Percentiles rank a stretch among this genome's conserved stretches.
Evolutionary conservation across 805 yeast genomes (phyloP).

Genomic region (Saturnispora halmiae): DNA sequence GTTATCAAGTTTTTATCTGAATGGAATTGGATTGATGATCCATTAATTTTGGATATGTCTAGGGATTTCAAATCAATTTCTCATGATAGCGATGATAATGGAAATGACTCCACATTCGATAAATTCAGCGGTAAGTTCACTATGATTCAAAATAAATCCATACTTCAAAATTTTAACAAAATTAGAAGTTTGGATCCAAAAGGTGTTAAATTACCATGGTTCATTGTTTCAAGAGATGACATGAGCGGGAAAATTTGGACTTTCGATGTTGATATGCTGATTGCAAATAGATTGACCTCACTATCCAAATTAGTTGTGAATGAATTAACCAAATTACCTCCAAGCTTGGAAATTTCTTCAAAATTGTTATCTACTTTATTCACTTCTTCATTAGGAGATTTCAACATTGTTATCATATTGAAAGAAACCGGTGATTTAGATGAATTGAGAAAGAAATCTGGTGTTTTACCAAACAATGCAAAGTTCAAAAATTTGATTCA

Average conservation of each 20-base stretch:
- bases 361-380: conserved; percentile 50
- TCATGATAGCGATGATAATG: conserved; percentile 5
- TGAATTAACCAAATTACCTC: conserved; percentile 3
- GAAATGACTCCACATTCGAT: no score
- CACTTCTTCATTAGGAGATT: conserved; percentile 76
- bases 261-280: conserved; percentile 45
- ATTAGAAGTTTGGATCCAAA: conserved; percentile 74
- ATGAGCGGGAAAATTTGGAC: conserved; percentile 79
- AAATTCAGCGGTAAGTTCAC: conserved; percentile 54
- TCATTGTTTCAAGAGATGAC: conserved; percentile 76
- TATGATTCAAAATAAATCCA: conserved; percentile 49
- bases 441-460: conserved; percentile 33
- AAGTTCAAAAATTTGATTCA: conserved; percentile 53
- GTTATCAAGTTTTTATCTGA: conserved; percentile 57
- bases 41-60: conserved; percentile 70
- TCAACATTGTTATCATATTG: conserved; percentile 66
- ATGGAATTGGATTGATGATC: conserved; percentile 95
- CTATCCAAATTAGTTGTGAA: conserved; percentile 67
- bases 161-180: conserved; percentile 55
- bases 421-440: conserved; percentile 24
- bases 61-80: conserved; percentile 32
- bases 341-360: conserved; percentile 11
- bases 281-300: conserved; percentile 82
- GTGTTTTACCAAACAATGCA: conserved; percentile 40
- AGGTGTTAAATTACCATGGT: conserved; percentile 68